phyloP scores from a whole-genome alignment of 371 early-diverging fungal species.

The Mucor indicus region DNA sequence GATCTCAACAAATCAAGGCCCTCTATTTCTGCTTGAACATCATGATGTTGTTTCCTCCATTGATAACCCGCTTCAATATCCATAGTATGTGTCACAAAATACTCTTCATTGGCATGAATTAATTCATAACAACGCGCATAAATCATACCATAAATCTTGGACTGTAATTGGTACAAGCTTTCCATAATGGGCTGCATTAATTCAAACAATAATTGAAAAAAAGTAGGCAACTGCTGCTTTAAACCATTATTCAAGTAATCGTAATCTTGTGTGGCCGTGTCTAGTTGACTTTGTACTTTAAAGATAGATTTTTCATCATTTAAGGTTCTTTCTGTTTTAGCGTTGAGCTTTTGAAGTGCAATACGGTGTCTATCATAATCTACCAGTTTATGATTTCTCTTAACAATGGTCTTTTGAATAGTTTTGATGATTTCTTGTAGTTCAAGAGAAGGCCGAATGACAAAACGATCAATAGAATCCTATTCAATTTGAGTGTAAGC shows the following conservation, averaged over 20 bases:
- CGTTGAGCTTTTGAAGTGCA: constrained; percentile 56
- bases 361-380: constrained; percentile 78
- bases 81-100: constrained; percentile 40
- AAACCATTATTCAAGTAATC: constrained; percentile 66
- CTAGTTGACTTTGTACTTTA: constrained; percentile 63
- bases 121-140: constrained; percentile 54
- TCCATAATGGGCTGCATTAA: constrained; percentile 78
- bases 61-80: constrained; percentile 29
- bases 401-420: constrained; percentile 68
- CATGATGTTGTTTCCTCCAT: constrained; percentile 25
- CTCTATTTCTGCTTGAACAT: constrained; percentile 33
- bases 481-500: constrained; percentile 29
- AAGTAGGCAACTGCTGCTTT: constrained; percentile 66
- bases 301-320: constrained; percentile 67
- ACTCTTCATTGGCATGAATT: constrained; percentile 30
- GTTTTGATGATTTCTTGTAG: constrained; percentile 56
- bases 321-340: constrained; percentile 58
- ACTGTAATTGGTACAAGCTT: constrained; percentile 67
- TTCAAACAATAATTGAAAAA: constrained; percentile 52
- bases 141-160: constrained; percentile 58
- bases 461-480: constrained; percentile 62
- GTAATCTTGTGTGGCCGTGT: constrained; percentile 75
- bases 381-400: constrained; percentile 75
- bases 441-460: constrained; percentile 66
- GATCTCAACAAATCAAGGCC: constrained; percentile 37